phyloP scores from a whole-genome alignment of 495 filamentous ascomycete species.

The Penicillium pancosmium region DNA sequence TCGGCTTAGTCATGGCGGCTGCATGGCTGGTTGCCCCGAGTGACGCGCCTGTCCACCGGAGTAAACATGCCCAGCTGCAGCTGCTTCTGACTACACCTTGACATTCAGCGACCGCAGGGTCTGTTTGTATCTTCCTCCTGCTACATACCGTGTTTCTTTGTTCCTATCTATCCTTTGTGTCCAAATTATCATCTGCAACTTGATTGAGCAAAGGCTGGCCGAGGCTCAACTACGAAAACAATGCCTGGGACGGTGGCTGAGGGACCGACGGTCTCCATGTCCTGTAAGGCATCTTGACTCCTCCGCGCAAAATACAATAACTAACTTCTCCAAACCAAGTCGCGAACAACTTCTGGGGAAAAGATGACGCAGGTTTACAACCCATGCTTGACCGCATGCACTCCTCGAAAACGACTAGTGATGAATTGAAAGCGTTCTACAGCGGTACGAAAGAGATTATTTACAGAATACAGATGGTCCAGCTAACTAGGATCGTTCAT shows the following conservation, averaged over 20 bases:
- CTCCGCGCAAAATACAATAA: background rate
- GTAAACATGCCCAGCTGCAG: slow-evolving; percentile 38
- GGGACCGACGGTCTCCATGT: slow-evolving; percentile 64
- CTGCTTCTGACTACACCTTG: slow-evolving; percentile 32
- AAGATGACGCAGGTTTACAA: slow-evolving; percentile 93
- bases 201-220: slow-evolving; percentile 48
- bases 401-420: slow-evolving; percentile 90
- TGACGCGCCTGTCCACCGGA: slow-evolving; percentile 34
- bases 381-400: slow-evolving; percentile 97
- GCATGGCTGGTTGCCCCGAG: slow-evolving; percentile 46
- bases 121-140: slow-evolving; percentile 14
- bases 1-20: slow-evolving; percentile 16
- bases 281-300: slow-evolving; percentile 52
- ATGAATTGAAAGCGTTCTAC: slow-evolving; percentile 93
- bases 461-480: too few species aligned
- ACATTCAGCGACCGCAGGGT: slow-evolving; percentile 35
- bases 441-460: slow-evolving; percentile 53
- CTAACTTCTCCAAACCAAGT: slow-evolving; percentile 54
- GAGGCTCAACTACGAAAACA: slow-evolving; percentile 41
- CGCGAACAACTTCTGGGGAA: slow-evolving; percentile 99
- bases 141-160: slow-evolving; percentile 5
- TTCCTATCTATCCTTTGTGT: slow-evolving; percentile 21
- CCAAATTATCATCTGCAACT: slow-evolving; percentile 22
- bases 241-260: slow-evolving; percentile 67
- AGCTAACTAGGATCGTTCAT: slow-evolving; percentile 11